Evolutionary conservation across 345 rosid species (phyloP).

Genomic region (Eucalyptus shirleyi): DNA sequence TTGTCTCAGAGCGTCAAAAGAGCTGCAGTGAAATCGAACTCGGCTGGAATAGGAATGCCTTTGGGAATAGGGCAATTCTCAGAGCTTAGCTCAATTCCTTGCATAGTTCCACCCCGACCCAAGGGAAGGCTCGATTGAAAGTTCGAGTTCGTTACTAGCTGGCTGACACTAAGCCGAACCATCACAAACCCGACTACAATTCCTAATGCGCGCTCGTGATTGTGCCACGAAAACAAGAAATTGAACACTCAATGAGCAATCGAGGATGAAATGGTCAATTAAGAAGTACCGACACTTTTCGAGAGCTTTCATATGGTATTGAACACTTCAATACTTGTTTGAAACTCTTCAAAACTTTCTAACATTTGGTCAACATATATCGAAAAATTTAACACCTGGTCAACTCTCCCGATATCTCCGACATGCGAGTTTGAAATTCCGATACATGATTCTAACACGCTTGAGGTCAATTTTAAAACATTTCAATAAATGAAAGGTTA

Average conservation of each 20-base stretch:
- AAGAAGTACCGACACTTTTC: too few relatives aligned
- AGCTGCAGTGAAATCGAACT: neutral
- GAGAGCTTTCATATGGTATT: too few relatives aligned
- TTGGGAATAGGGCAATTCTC: neutral
- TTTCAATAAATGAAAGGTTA: too few relatives aligned
- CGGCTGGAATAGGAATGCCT: neutral
- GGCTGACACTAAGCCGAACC: neutral
- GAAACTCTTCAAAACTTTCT: fast-evolving
- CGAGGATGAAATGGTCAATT: neutral
- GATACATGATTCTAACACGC: too few relatives aligned
- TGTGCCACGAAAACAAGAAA: neutral
- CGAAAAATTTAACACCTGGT: too few relatives aligned
- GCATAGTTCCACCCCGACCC: neutral
- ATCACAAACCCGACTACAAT: neutral
- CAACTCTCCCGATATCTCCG: fast-evolving
- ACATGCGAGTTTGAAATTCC: too few relatives aligned
- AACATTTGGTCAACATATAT: too few relatives aligned
- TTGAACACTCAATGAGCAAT: neutral
- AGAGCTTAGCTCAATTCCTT: neutral
- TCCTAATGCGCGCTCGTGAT: neutral
- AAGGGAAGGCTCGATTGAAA: neutral
- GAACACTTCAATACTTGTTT: fast-evolving
- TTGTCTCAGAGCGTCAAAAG: neutral
- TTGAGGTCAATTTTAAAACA: too few relatives aligned
- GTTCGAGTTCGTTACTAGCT: neutral